Evolutionary conservation across 2,329 filamentous ascomycete genomes (phyloP).

Genomic region (Simplicillium sp.): DNA sequence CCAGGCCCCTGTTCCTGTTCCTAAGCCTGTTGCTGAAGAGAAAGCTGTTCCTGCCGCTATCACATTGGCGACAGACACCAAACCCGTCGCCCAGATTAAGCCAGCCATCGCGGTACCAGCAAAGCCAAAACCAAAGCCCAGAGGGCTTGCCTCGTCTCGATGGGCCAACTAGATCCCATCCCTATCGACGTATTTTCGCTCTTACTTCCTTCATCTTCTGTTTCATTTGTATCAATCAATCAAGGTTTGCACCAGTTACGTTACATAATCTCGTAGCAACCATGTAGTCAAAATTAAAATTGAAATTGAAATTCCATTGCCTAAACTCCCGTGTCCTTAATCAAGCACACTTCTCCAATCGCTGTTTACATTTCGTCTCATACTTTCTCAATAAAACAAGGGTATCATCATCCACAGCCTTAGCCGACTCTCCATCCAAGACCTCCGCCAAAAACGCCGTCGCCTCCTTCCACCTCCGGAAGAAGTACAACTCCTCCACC

Average conservation of each 20-base stretch:
- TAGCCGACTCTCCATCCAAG: constrained; percentile 17
- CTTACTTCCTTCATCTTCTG: background rate
- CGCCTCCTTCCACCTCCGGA: constrained; percentile 34
- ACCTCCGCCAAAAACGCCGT: constrained; percentile 27
- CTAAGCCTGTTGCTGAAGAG: no score
- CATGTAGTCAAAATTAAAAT: background rate
- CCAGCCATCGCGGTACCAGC: background rate
- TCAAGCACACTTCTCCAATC: constrained; percentile 8
- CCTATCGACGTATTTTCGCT: background rate
- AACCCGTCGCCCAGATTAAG: no score
- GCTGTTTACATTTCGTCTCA: constrained; percentile 28
- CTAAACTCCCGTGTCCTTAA: no score
- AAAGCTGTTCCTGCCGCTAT: no score
- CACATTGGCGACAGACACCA: no score
- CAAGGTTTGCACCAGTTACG: background rate
- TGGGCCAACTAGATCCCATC: background rate
- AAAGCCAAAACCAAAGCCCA: background rate
- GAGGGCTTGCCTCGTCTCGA: background rate
- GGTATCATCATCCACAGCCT: constrained; percentile 33
- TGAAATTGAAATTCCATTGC: background rate
- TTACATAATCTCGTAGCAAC: background rate
- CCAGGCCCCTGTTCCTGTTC: no score
- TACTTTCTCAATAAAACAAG: constrained; percentile 30
- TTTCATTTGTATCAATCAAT: background rate
- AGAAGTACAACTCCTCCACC: constrained; percentile 49